Conservation (phyloP, 2,329 filamentous ascomycete genomes). For the Penicillium sp. region DNA sequence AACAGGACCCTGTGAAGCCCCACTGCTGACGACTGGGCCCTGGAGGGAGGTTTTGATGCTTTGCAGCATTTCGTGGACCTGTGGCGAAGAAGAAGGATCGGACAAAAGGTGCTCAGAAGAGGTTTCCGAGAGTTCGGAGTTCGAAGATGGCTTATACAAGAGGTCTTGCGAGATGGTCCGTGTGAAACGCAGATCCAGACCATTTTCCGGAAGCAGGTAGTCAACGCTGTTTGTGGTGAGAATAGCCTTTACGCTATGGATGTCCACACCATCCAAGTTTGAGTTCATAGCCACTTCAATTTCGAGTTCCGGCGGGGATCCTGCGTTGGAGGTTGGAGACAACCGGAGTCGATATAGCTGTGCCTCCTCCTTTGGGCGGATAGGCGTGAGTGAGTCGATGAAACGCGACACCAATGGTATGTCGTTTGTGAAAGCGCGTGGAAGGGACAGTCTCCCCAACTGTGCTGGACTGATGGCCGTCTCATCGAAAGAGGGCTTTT, state of each 20-base stretch:
- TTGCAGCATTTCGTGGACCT: slow-evolving; percentile 13
- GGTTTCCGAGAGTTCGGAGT: slow-evolving; percentile 25
- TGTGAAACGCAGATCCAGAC: slow-evolving; percentile 39
- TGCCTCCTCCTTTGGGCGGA: slow-evolving; percentile 10
- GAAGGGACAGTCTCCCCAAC: slow-evolving; percentile 29
- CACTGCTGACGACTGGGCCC: slow-evolving; percentile 16
- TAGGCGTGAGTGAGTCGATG: slow-evolving; percentile 24
- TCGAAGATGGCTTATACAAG: slow-evolving; percentile 6
- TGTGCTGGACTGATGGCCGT: slow-evolving; percentile 26
- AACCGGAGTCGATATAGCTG: slow-evolving; percentile 31
- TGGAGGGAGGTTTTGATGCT: slow-evolving; percentile 22
- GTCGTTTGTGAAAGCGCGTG: slow-evolving; percentile 32
- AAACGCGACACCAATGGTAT: slow-evolving; percentile 34
- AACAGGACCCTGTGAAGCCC: slow-evolving; percentile 4
- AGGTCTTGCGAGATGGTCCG: slow-evolving; percentile 31
- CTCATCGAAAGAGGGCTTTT: slow-evolving; percentile 20
- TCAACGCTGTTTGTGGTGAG: slow-evolving; percentile 32
- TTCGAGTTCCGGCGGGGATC: slow-evolving; percentile 33
- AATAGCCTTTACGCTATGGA: slow-evolving; percentile 32
- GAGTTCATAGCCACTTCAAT: slow-evolving; percentile 24
- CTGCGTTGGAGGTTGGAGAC: slow-evolving; percentile 27
- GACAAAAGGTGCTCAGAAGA: slow-evolving; percentile 27
- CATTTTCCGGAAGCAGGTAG: slow-evolving; percentile 38
- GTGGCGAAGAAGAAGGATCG: not conserved
- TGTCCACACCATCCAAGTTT: slow-evolving; percentile 10